Percentiles rank a stretch among this genome's conserved stretches.
phyloP scores from a whole-genome alignment of 192 early-diverging fungal species.

The Coemansia erecta region DNA sequence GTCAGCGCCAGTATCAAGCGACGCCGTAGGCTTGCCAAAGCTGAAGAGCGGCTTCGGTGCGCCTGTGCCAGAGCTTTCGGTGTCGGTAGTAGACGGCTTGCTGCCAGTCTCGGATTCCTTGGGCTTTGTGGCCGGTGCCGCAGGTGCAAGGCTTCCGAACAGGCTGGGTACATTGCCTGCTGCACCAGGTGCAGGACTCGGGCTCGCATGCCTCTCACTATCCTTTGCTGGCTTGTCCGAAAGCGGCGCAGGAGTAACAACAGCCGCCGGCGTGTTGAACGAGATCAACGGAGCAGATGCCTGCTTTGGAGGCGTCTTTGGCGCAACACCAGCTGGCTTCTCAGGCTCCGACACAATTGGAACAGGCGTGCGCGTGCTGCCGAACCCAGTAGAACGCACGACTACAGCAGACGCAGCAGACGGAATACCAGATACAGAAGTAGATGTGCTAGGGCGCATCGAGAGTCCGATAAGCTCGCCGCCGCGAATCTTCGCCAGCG shows the following conservation, averaged over 20 bases:
- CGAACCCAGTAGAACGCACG: conserved; percentile 46
- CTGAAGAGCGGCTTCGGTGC: conserved; percentile 14
- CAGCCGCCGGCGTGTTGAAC: neutral
- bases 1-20: neutral
- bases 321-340: conserved; percentile 1
- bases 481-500: conserved; percentile 39
- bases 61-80: neutral
- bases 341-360: conserved; percentile 34
- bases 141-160: conserved; percentile 9
- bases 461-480: conserved; percentile 51
- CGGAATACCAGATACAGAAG: conserved; percentile 3
- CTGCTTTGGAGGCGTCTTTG: neutral
- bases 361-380: conserved; percentile 41
- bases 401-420: neutral
- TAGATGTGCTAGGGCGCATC: conserved; percentile 20
- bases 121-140: neutral
- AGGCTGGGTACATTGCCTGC: neutral
- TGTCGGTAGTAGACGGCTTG: neutral
- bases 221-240: neutral
- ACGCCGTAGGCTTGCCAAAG: conserved; percentile 13
- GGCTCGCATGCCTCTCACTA: neutral
- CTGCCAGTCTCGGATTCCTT: neutral
- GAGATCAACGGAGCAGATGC: neutral
- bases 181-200: no score
- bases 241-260: conserved; percentile 1